Base-by-base conservation (phyloP, 2,329 filamentous ascomycete genomes). In the Penicillium sp. region DNA sequence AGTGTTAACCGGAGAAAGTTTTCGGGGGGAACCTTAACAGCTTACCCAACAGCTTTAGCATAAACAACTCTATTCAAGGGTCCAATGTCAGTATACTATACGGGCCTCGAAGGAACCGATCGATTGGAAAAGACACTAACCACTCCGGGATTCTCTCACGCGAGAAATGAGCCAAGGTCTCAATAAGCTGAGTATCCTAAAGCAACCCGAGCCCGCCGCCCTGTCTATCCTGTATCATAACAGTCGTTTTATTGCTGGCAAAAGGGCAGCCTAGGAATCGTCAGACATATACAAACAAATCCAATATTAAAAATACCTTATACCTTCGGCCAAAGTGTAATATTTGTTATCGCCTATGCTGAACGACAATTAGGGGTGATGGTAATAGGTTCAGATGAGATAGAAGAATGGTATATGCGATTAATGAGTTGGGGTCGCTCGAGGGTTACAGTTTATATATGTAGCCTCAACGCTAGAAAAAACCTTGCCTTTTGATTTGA, bases 71-170 rank as follows among this genome's bases (percentile, higher is more conserved):
- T 65, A 31, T 39, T 19, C n/a, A 39, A 39, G 4, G n/a, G 2
- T 13, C 36, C 36, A 21, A 13, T 39, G 36, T 39, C 36, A 39
- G 25, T 41, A 44, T 36, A 31, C 6, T 7, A 1, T 17, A 39
- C 1, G 4, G 10, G 13, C 23, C 36, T 29, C 25, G 31, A 42
- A 15, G 12, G 4, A 15, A 39, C 5, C 19, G 7, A 27, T 43
- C 58, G 7, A 19, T 45, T 6, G 10, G 43, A 29, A 25, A 19
- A 45, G 15, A 15, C 12, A 17, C 21, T 42, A 10, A 66, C 69
- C 83, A 73, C 66, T 86, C 83, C 0, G 83, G 84, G 21, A 86
- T 87, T 41, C 84, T 74, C 71, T 87, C 84, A 4, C 83, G 78
- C 52, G 82, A 78, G 66, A 86, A 87, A 68, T 86, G 83, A 2